Base-by-base conservation (phyloP, 495 filamentous ascomycete species). In the Penicillium arizonense region DNA sequence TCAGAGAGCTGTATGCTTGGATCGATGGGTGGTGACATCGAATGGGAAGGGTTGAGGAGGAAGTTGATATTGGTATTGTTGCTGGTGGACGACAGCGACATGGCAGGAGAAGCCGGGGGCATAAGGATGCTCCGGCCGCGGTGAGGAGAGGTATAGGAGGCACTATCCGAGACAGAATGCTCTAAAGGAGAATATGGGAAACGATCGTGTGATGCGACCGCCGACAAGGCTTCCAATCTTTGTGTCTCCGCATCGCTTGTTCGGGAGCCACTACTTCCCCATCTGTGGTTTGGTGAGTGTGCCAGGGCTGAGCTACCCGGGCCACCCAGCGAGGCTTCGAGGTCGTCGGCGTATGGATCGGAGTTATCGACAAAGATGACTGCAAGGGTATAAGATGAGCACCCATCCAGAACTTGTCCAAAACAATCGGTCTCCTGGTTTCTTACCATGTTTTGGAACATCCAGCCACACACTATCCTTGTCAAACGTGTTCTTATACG, bases 401-500 rank as follows among this genome's bases (percentile, higher is more conserved):
- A 12, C 2, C 18, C 39, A 24, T 50, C 18, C 26, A 23, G 47
- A 43, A 7, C 16, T 26, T 23, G 8, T 37, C 14, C n/a, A 18
- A 12, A 32, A 12, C 14, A 35, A 44, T 24, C 41, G 48, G n/a
- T 6, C 30, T 26, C 16, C 18, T 10, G 35, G 26, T 44, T 30
- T 36, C 60, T 33, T 69, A 79, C 77, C 72, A 47, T 81, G 68
- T 57, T 81, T 82, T 5, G 85, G 85, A 42, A 87, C 75, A 52
- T 85, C 81, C 21, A 88, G 66, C 85, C 85, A 88, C 5, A 80
- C 70, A 38, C 75, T 82, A 55, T 81, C 73, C 51, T 80, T 75
- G 47, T 78, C 75, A 57, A 88, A 88, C 3, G 84, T 85, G 61
- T 88, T 83, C 61, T 81, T 84, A 62, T 88, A 88, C 28, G 81